Evolutionary conservation across 352 stramenopile species (phyloP).

Genomic region (Globisporangium paroecandrum): DNA sequence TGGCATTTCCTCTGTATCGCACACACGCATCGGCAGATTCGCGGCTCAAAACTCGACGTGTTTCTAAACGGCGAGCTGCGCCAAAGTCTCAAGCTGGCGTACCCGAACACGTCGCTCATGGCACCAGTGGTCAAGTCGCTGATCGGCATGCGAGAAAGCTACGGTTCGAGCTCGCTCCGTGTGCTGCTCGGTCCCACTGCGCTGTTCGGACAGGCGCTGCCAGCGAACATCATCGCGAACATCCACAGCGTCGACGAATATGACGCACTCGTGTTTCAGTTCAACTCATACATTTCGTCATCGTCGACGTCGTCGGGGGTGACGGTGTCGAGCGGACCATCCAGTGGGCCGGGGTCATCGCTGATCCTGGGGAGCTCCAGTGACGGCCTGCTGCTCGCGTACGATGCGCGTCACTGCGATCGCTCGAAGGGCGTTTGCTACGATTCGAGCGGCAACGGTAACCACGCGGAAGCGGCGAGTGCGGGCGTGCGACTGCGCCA

Average conservation of each 20-base stretch:
- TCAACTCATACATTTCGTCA: slow-evolving; percentile 75
- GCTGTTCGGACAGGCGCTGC: slow-evolving; percentile 57
- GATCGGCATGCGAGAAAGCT: slow-evolving; percentile 75
- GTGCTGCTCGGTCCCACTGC: slow-evolving; percentile 61
- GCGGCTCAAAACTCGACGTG: slow-evolving; percentile 78
- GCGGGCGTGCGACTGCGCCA: slow-evolving; percentile 56
- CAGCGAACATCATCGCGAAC: slow-evolving; percentile 56
- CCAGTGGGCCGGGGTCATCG: slow-evolving; percentile 17
- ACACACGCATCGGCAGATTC: slow-evolving; percentile 82
- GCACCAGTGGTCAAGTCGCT: slow-evolving; percentile 73
- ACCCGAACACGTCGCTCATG: slow-evolving; percentile 78
- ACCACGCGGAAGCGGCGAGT: slow-evolving; percentile 55
- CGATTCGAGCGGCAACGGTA: slow-evolving; percentile 67
- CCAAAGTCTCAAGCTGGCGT: slow-evolving; percentile 71
- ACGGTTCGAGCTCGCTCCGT: slow-evolving; percentile 49
- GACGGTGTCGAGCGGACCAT: slow-evolving; percentile 19
- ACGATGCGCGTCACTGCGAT: slow-evolving; percentile 65
- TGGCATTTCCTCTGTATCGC: slow-evolving; percentile 85
- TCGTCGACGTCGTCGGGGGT: slow-evolving; percentile 50
- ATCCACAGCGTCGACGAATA: slow-evolving; percentile 72
- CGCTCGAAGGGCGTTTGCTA: slow-evolving; percentile 58
- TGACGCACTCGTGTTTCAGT: slow-evolving; percentile 71
- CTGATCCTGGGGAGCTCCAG: slow-evolving; percentile 28
- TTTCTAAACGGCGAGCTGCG: slow-evolving; percentile 73
- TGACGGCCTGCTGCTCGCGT: slow-evolving; percentile 59